These are phyloP conservation scores for Rhizopus sp. DNA, from an alignment of 371 early-diverging fungal genomes.

Conservation along the genomic window DNA sequence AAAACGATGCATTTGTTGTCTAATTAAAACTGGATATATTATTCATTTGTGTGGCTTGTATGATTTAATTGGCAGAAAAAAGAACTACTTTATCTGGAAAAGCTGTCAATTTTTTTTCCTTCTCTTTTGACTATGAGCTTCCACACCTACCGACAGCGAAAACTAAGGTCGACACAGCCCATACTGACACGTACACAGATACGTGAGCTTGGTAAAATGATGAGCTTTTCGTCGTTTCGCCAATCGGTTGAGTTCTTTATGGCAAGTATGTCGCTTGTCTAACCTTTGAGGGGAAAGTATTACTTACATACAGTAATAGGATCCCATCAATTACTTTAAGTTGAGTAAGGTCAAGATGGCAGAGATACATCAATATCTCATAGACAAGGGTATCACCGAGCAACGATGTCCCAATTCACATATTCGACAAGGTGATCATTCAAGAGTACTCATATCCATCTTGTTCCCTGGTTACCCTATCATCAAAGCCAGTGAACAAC, in stretches of 20 bases:
- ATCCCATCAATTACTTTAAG: slow-evolving; percentile 27
- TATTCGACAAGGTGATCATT: slow-evolving; percentile 23
- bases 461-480: slow-evolving; percentile 38
- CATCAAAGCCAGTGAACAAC: slow-evolving; percentile 29
- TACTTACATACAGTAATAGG: slow-evolving; percentile 11
- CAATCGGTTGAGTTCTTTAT: slow-evolving; percentile 32
- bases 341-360: slow-evolving; percentile 26
- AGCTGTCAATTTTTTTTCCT: slow-evolving; percentile 1
- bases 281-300: neutral
- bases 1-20: too few species aligned
- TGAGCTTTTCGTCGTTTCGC: slow-evolving; percentile 24
- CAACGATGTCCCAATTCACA: slow-evolving; percentile 22
- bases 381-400: slow-evolving; percentile 19
- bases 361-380: slow-evolving; percentile 23
- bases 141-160: slow-evolving; percentile 17
- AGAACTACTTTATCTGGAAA: too few species aligned
- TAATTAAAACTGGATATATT: too few species aligned
- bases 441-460: slow-evolving; percentile 27
- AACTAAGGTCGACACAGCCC: slow-evolving; percentile 25
- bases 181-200: slow-evolving; percentile 33
- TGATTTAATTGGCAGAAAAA: neutral
- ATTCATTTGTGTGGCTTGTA: neutral
- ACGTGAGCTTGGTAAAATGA: slow-evolving; percentile 25
- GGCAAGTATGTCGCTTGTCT: slow-evolving; percentile 13
- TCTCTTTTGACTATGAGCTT: slow-evolving; percentile 17